These are phyloP conservation scores for Dalechampia spathulata DNA, from an alignment of 441 rosid species.

Conservation along the genomic window DNA sequence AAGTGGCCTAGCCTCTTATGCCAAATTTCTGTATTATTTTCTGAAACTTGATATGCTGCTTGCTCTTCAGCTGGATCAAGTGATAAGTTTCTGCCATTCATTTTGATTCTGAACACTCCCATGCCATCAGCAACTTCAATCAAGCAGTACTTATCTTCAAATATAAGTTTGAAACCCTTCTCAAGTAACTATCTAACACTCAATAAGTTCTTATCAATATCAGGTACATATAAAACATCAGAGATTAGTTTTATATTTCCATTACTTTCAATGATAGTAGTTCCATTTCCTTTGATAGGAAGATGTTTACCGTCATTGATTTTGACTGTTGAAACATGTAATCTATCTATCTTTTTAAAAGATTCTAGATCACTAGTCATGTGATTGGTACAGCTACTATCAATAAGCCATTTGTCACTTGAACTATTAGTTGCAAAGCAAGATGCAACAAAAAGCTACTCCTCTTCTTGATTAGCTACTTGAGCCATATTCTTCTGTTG, in stretches of 20 bases:
- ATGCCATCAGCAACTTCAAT: neutral
- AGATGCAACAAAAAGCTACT: neutral
- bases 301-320: neutral
- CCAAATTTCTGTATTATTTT: neutral
- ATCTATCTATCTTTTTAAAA: conserved; percentile 18
- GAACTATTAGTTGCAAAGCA: neutral
- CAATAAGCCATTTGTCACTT: neutral
- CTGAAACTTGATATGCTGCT: neutral
- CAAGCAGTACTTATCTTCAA: neutral
- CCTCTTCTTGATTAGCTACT: neutral
- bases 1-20: neutral
- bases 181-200: neutral
- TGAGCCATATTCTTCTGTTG: neutral
- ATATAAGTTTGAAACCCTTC: neutral
- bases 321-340: conserved; percentile 25
- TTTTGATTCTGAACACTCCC: neutral
- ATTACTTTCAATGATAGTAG: neutral
- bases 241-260: neutral
- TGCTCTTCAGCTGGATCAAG: neutral
- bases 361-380: neutral
- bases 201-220: neutral
- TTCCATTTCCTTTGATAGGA: neutral
- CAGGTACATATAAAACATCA: neutral
- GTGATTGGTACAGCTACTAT: neutral
- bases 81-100: neutral